A percentile compares a stretch with the other conserved stretches of the same genome.
phyloP scores from a whole-genome alignment of 2,329 filamentous ascomycete species.

The Fusarium nanum region DNA sequence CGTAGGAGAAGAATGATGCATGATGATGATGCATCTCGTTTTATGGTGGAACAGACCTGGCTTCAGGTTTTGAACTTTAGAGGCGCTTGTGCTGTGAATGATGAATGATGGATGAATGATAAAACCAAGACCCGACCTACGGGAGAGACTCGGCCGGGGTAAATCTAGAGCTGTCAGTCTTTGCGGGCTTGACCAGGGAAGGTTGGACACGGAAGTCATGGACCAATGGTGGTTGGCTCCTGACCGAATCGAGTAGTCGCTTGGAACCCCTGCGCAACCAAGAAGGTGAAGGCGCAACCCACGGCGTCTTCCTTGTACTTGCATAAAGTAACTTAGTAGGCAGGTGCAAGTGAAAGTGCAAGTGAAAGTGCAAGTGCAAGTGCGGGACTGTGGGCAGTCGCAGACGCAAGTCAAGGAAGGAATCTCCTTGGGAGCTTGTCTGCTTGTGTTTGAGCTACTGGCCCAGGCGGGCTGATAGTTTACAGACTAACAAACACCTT shows the following conservation, averaged over 20 bases:
- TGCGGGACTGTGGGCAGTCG: not conserved
- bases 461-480: not conserved
- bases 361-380: not conserved
- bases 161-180: constrained; percentile 38
- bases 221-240: constrained; percentile 42
- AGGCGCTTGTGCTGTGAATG: constrained; percentile 5
- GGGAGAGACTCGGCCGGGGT: constrained; percentile 8
- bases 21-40: constrained; percentile 14
- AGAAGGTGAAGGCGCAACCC: constrained; percentile 7
- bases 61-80: constrained; percentile 8
- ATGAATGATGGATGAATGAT: not conserved
- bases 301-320: constrained; percentile 19
- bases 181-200: constrained; percentile 38
- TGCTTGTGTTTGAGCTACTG: not conserved
- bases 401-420: not conserved
- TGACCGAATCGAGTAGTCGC: constrained; percentile 47
- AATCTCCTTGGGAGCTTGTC: not conserved
- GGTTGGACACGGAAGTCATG: constrained; percentile 26
- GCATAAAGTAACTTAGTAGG: constrained; percentile 21
- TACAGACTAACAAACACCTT: not conserved
- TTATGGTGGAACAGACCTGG: constrained; percentile 16
- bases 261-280: constrained; percentile 38
- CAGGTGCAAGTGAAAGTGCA: not conserved
- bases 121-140: not conserved
- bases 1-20: not conserved